These are phyloP conservation scores for Marasmius oreades DNA, from an alignment of 1,284 basidiomycete genomes.

Conservation along the genomic window DNA sequence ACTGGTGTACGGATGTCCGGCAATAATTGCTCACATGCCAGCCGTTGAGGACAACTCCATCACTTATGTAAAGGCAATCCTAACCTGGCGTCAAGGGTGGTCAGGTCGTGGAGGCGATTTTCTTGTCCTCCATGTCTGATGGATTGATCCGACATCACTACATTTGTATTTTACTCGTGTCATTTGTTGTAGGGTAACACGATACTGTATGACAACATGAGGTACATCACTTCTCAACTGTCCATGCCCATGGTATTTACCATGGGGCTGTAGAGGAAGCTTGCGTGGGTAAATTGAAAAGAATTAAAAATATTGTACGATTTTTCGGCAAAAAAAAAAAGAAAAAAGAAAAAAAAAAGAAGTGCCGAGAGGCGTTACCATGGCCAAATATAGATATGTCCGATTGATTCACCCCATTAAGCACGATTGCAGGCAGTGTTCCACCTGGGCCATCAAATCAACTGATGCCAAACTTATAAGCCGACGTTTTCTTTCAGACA, in stretches of 20 bases:
- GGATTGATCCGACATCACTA: slow-evolving; percentile 14
- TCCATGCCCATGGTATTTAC: slow-evolving; percentile 4
- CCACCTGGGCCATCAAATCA: slow-evolving; percentile 10
- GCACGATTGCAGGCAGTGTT: slow-evolving; percentile 14
- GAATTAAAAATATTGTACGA: no score
- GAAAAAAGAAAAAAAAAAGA: no score
- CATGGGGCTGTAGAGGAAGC: slow-evolving; percentile 8
- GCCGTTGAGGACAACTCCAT: background rate
- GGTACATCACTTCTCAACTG: slow-evolving; percentile 5
- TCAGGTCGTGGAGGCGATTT: slow-evolving; percentile 9
- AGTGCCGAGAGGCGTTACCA: slow-evolving; percentile 4
- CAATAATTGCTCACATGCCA: background rate
- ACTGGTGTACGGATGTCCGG: background rate
- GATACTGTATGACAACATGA: slow-evolving; percentile 11
- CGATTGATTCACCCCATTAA: slow-evolving; percentile 13
- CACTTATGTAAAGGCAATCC: background rate
- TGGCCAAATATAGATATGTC: slow-evolving; percentile 12
- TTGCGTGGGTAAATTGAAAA: background rate
- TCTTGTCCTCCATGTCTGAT: slow-evolving; percentile 9
- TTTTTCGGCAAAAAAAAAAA: no score
- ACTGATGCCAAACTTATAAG: slow-evolving; percentile 12
- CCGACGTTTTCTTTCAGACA: slow-evolving; percentile 16
- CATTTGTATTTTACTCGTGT: slow-evolving; percentile 6
- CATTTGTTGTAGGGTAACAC: background rate
- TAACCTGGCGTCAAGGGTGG: slow-evolving; percentile 9